Conservation (phyloP, 2,329 filamentous ascomycete species). For the Epichloe glyceriae region DNA sequence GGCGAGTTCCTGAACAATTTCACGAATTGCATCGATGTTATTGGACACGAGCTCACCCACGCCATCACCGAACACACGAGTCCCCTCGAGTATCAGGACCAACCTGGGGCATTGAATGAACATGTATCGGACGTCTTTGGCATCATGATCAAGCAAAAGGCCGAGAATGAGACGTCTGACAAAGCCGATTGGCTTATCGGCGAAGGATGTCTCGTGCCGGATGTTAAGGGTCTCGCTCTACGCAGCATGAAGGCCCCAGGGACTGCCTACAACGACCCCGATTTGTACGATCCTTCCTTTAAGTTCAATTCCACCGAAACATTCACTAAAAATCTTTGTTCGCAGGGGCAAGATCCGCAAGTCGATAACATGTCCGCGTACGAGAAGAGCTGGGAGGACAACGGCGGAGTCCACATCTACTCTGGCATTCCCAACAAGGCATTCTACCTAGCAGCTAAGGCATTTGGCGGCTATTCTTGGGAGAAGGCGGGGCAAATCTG, state of each 20-base stretch:
- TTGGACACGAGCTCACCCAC: constrained; percentile 45
- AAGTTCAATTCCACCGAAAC: too few species aligned
- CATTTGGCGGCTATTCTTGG: constrained; percentile 40
- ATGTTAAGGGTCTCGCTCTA: constrained; percentile 36
- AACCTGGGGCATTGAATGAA: constrained; percentile 44
- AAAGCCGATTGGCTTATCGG: constrained; percentile 42
- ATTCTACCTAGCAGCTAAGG: constrained; percentile 35
- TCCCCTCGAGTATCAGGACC: constrained; percentile 35
- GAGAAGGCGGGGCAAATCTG: constrained; percentile 40
- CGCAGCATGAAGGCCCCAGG: constrained; percentile 42
- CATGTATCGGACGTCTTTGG: constrained; percentile 44
- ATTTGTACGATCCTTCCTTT: constrained; percentile 24
- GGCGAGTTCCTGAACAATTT: constrained; percentile 38
- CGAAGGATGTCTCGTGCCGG: constrained; percentile 37
- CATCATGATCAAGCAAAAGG: constrained; percentile 43
- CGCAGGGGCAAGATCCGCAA: constrained; percentile 39
- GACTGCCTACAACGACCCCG: constrained; percentile 39
- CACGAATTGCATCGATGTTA: constrained; percentile 39
- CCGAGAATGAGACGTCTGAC: constrained; percentile 29
- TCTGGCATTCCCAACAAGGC: constrained; percentile 46
- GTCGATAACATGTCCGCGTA: constrained; percentile 34
- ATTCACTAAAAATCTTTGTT: neutral
- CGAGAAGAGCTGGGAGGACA: constrained; percentile 28
- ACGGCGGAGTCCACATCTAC: constrained; percentile 41
- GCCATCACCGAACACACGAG: constrained; percentile 38